phyloP scores from a whole-genome alignment of 129 eudicot genomes.

The Helianthus tuberosus region DNA sequence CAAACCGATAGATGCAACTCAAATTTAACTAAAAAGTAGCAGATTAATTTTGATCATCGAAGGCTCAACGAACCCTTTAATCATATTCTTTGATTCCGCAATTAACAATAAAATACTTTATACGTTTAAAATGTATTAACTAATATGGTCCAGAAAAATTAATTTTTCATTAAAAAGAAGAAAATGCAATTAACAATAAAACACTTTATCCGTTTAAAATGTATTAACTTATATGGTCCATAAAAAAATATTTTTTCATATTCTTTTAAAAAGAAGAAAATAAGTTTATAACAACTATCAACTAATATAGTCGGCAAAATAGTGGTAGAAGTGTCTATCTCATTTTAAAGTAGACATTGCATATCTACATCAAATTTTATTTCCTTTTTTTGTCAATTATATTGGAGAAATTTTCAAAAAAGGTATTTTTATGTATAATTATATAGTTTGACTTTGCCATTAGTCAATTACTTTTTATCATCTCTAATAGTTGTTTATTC shows the following conservation, averaged over 20 bases:
- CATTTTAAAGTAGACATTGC: conserved; percentile 19
- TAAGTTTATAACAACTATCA: neutral
- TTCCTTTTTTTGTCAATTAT: conserved; percentile 21
- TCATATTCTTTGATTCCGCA: too few species aligned
- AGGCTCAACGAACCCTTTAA: too few species aligned
- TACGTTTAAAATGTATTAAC: neutral
- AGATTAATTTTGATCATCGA: too few species aligned
- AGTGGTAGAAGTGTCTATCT: conserved; percentile 35
- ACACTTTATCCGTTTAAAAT: neutral
- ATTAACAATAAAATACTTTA: neutral
- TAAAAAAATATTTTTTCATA: neutral
- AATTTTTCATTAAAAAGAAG: neutral
- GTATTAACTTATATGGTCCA: neutral
- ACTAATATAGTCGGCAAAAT: conserved; percentile 36
- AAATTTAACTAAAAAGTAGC: too few species aligned
- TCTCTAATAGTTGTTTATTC: conserved; percentile 20
- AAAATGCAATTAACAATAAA: too few species aligned
- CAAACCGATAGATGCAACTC: too few species aligned
- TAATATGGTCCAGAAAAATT: neutral
- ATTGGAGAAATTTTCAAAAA: conserved; percentile 16
- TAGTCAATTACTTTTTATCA: conserved; percentile 32
- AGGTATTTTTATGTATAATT: conserved; percentile 10
- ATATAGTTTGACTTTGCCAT: conserved; percentile 27
- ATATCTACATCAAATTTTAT: conserved; percentile 15
- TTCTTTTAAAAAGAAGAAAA: neutral